Conservation (phyloP, 352 stramenopile species). For the Pythium rishiriense region DNA sequence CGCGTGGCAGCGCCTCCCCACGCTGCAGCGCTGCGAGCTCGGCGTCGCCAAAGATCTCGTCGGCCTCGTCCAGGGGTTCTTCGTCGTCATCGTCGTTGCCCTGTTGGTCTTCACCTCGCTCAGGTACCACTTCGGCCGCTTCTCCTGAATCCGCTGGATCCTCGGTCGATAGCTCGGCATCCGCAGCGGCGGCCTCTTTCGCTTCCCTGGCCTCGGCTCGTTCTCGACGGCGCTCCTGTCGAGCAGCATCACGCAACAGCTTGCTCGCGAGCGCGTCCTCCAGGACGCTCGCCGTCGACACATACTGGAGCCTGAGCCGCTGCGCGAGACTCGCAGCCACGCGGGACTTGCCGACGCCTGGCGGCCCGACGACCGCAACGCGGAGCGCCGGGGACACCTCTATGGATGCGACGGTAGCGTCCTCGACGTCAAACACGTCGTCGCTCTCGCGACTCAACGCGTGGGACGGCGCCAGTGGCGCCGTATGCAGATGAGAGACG, state of each 20-base stretch:
- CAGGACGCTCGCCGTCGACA: slow-evolving; percentile 42
- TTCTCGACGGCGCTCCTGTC: not conserved
- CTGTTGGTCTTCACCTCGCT: not conserved
- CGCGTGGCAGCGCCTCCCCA: slow-evolving; percentile 32
- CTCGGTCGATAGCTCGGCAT: slow-evolving; percentile 9
- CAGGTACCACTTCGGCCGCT: not conserved
- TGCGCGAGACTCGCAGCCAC: slow-evolving; percentile 47
- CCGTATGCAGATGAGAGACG: not conserved
- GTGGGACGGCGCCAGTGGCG: slow-evolving; percentile 13
- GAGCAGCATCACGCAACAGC: not conserved
- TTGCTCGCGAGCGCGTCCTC: slow-evolving; percentile 44
- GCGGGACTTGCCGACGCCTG: slow-evolving; percentile 55
- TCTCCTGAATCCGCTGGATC: not conserved
- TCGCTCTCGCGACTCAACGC: slow-evolving; percentile 31
- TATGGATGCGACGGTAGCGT: slow-evolving; percentile 38
- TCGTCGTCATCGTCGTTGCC: slow-evolving; percentile 18
- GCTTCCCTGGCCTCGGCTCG: slow-evolving; percentile 8
- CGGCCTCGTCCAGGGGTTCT: slow-evolving; percentile 26
- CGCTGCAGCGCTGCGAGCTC: slow-evolving; percentile 39
- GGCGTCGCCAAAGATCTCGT: slow-evolving; percentile 39
- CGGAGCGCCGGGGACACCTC: slow-evolving; percentile 45
- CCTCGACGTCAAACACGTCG: slow-evolving; percentile 46
- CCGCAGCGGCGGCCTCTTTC: not conserved
- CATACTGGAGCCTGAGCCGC: slow-evolving; percentile 47
- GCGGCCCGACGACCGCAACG: slow-evolving; percentile 57